phyloP scores from a whole-genome alignment of 495 filamentous ascomycete species.

The Saxophila tyrrhenica region DNA sequence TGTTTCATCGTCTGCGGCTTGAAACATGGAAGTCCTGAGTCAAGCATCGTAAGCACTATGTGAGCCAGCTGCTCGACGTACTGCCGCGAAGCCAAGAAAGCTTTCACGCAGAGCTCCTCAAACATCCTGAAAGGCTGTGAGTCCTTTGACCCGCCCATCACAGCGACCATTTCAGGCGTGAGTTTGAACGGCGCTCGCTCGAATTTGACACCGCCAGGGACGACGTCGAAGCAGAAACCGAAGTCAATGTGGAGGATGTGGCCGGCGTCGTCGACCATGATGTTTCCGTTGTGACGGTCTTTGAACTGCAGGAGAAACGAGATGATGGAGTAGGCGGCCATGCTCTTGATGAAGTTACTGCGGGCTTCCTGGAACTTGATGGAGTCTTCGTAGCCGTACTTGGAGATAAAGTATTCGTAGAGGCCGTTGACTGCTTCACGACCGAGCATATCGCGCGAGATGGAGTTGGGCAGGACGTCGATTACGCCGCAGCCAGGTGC shows the following conservation, averaged over 20 bases:
- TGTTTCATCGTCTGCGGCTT: conserved; percentile 90
- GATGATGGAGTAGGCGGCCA: conserved; percentile 99
- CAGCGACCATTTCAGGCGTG: conserved; percentile 91
- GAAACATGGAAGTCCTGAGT: conserved; percentile 93
- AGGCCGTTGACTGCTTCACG: conserved; percentile 95
- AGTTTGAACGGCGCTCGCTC: conserved; percentile 98
- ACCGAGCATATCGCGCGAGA: conserved; percentile 96
- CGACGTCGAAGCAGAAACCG: conserved; percentile 98
- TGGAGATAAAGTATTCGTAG: conserved; percentile 95
- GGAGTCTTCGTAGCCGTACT: conserved; percentile 91
- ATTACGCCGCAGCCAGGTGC: conserved; percentile 97
- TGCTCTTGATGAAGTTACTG: conserved; percentile 97
- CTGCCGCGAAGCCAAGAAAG: conserved; percentile 82
- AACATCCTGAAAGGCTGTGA: conserved; percentile 92
- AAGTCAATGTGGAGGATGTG: conserved; percentile 99
- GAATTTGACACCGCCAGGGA: conserved; percentile 89
- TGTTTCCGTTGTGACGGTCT: conserved; percentile 97
- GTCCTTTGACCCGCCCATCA: conserved; percentile 79
- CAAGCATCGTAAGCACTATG: conserved; percentile 89
- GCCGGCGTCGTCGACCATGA: conserved; percentile 95
- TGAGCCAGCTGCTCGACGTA: conserved; percentile 77
- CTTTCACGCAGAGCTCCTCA: conserved; percentile 89
- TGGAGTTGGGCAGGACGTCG: conserved; percentile 92
- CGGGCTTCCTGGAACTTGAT: conserved; percentile 90
- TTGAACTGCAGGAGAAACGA: conserved; percentile 97